Percentiles rank a stretch among this genome's conserved stretches.
phyloP scores from a whole-genome alignment of 139 green algal species.

The Nannochloris sp. region DNA sequence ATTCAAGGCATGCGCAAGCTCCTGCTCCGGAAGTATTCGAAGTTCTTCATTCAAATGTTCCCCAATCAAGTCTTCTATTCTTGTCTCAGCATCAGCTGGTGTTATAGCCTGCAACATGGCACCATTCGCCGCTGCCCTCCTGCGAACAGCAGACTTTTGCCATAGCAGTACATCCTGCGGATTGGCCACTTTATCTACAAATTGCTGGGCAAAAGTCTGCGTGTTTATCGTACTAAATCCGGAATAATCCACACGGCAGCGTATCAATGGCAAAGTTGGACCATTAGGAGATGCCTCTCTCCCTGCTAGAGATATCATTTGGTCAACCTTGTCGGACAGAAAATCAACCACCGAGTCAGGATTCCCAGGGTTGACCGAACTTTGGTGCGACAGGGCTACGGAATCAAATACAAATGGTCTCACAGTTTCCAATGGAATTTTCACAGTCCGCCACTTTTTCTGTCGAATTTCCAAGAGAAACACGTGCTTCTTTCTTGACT shows the following conservation, averaged over 20 bases:
- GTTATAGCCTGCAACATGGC: neutral
- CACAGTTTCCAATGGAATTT: slow-evolving; percentile 64
- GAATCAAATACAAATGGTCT: slow-evolving; percentile 69
- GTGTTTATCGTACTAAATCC: slow-evolving; percentile 93
- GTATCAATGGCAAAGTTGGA: slow-evolving; percentile 60
- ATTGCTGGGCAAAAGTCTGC: slow-evolving; percentile 89
- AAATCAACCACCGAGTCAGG: slow-evolving; percentile 41
- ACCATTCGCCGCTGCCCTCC: slow-evolving; percentile 1
- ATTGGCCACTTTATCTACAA: slow-evolving; percentile 94
- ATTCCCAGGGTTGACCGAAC: slow-evolving; percentile 45
- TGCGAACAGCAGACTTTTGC: slow-evolving; percentile 51
- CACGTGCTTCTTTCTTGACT: slow-evolving; percentile 82
- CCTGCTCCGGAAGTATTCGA: slow-evolving; percentile 56
- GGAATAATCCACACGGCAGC: slow-evolving; percentile 86
- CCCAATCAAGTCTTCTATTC: slow-evolving; percentile 66
- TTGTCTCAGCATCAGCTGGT: slow-evolving; percentile 58
- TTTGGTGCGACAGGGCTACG: slow-evolving; percentile 44
- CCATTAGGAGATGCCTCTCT: neutral
- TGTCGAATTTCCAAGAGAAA: slow-evolving; percentile 76
- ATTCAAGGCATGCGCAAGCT: slow-evolving; percentile 59
- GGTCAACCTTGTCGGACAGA: slow-evolving; percentile 59
- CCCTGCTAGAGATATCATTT: slow-evolving; percentile 37
- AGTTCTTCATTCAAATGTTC: slow-evolving; percentile 55
- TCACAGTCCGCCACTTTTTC: slow-evolving; percentile 45
- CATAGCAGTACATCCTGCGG: slow-evolving; percentile 91